Conservation (phyloP, 345 rosid genomes). For the Linum lewisii region DNA sequence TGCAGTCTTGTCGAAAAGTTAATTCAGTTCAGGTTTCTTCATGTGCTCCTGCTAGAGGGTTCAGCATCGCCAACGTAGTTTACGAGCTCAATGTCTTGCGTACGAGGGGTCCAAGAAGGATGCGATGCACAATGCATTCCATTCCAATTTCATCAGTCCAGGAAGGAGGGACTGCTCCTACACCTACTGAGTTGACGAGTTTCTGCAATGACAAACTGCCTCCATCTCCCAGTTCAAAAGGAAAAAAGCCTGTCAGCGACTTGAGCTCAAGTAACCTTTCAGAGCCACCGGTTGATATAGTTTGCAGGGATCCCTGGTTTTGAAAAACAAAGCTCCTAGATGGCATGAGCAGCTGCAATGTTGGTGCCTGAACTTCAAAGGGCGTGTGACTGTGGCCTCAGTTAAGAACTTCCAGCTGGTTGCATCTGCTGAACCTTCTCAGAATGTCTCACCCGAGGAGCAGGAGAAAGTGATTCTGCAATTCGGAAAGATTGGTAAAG, state of each 20-base stretch:
- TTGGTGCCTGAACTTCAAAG: conserved; percentile 90
- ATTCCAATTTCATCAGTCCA: conserved; percentile 55
- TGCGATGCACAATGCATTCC: conserved; percentile 62
- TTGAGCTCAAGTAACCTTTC: conserved; percentile 29
- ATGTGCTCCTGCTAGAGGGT: conserved; percentile 27
- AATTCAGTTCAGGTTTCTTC: conserved; percentile 39
- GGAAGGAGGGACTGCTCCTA: conserved; percentile 54
- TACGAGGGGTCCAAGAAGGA: conserved; percentile 88
- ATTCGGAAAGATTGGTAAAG: conserved; percentile 92
- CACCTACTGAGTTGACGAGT: conserved; percentile 35
- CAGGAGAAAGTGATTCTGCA: conserved; percentile 73
- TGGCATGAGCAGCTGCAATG: conserved; percentile 97
- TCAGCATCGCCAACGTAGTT: conserved; percentile 42
- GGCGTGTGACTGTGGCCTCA: conserved; percentile 86
- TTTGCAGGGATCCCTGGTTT: conserved; percentile 34
- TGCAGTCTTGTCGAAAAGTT: conserved; percentile 25
- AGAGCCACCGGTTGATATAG: conserved; percentile 12
- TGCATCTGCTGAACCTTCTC: conserved; percentile 42
- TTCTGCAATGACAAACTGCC: conserved; percentile 15
- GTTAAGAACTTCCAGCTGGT: conserved; percentile 92
- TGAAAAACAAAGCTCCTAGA: conserved; percentile 88
- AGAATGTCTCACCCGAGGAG: conserved; percentile 47
- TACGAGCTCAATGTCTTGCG: conserved; percentile 79
- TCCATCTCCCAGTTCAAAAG: conserved; percentile 18
- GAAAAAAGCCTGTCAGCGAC: conserved; percentile 30